Conservation (phyloP, 768 basidiomycete species). For the Chalciporus chontae region DNA sequence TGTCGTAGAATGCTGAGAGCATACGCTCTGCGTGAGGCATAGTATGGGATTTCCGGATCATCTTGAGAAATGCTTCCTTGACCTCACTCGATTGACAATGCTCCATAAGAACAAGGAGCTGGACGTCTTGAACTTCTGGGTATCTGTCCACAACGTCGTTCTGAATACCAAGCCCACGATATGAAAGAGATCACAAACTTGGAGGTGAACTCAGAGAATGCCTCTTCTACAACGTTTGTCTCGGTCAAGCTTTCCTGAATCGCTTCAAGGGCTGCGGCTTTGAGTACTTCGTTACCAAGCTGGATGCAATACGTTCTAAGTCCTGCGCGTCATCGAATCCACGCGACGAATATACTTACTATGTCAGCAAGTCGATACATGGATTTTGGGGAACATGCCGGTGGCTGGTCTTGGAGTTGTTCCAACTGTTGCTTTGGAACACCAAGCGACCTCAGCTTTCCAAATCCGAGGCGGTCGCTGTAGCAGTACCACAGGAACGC, state of each 20-base stretch:
- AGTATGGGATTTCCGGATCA: background rate
- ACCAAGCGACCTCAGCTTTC: conserved; percentile 12
- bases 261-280: conserved; percentile 14
- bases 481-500: conserved; percentile 28
- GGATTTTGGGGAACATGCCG: conserved; percentile 34
- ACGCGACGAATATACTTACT: conserved; percentile 10
- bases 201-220: conserved; percentile 27
- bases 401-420: conserved; percentile 1
- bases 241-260: conserved; percentile 14
- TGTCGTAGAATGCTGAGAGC: conserved; percentile 18
- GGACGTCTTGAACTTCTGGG: conserved; percentile 11
- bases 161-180: background rate
- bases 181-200: conserved; percentile 8
- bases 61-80: conserved; percentile 13
- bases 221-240: conserved; percentile 23
- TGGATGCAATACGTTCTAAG: background rate
- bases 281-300: conserved; percentile 18
- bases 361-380: conserved; percentile 35
- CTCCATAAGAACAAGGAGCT: conserved; percentile 15
- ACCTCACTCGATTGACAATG: conserved; percentile 7
- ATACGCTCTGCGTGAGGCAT: conserved; percentile 11
- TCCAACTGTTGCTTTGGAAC: background rate
- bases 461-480: conserved; percentile 18
- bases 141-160: conserved; percentile 11
- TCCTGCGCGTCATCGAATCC: background rate